Base-by-base conservation (phyloP, 1,284 basidiomycete species). In the Takashimella tepidaria region DNA sequence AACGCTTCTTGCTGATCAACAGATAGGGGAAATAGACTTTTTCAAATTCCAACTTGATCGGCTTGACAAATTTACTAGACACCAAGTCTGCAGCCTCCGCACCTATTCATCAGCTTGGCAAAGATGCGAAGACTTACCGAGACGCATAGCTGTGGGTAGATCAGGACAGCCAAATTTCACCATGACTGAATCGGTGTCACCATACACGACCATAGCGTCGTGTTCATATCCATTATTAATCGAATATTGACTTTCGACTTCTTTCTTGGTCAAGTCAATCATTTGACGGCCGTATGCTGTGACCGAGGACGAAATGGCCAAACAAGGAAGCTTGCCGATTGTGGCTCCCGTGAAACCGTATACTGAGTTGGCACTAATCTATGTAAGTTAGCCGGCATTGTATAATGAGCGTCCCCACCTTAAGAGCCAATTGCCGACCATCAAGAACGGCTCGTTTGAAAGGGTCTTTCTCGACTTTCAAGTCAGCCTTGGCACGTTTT, bases 121-220 rank as follows among this genome's bases (percentile, higher is more conserved):
- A 24, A 37, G 21, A 48, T 40, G 53, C 13, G 45, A 22, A 50
- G n/a, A 67, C 80, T 41, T 68, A 89, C 91, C 92, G 19, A 96
- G 78, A 42, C 83, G 80, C 92, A 97, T 97, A 40, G 93, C 90
- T 5, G 81, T 82, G 37, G 81, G 79, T 25, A 98, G 78, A 65
- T 97, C 91, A 4, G 81, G 83, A 41, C 90, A 89, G 4, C 93
- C 92, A 64, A 98, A 98, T 62, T 84, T 86, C 46, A 96, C 88
- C 92, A 97, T 98, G 69, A 98, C 92, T 0, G 92, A 98, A 77
- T 98, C 92, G 0, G 92, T 97, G 74, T 98, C 92, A 61, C 92
- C 92, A 63, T 98, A 98, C 55, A 98, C 89, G 68, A 98, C 88
- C 66, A 88, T 83, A 1, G 92, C 92, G 62, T 96, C 85, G 67